Evolutionary conservation across 1,284 basidiomycete species (phyloP).

Genomic region (Ganoderma sp.): DNA sequence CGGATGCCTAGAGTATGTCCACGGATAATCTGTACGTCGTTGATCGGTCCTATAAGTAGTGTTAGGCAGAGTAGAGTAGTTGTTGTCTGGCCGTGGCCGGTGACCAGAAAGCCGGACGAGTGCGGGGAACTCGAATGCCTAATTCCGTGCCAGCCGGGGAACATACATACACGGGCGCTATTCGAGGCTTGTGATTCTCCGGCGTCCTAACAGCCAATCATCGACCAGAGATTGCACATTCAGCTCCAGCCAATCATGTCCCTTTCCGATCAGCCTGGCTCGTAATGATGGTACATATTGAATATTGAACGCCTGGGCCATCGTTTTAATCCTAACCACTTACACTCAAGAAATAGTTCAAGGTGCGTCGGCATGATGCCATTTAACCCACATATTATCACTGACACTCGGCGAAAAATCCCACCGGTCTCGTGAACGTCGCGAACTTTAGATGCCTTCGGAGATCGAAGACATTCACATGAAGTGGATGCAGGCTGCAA

Average conservation of each 20-base stretch:
- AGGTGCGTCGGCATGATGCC: not conserved
- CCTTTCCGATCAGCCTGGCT: too few relatives aligned
- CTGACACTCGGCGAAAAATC: too few relatives aligned
- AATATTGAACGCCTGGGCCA: too few relatives aligned
- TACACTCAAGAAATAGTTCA: not conserved
- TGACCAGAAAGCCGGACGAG: not conserved
- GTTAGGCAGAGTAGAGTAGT: not conserved
- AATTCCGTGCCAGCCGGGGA: not conserved
- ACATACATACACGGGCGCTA: not conserved
- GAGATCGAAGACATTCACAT: conserved; percentile 25
- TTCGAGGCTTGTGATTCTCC: not conserved
- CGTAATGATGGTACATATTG: too few relatives aligned
- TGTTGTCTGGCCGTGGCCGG: not conserved
- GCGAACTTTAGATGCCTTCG: not conserved
- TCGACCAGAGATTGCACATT: not conserved
- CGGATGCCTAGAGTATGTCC: not conserved
- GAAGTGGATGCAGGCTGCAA: conserved; percentile 34
- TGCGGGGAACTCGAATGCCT: not conserved
- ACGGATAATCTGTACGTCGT: not conserved
- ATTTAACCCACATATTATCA: too few relatives aligned
- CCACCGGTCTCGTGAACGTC: not conserved
- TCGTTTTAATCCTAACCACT: not conserved
- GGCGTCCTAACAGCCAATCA: not conserved
- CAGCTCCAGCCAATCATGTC: not conserved
- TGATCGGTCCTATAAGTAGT: not conserved